Percentiles rank a stretch among this genome's conserved stretches.
Conservation (phyloP, 331 rosid species). For the Phaseolus coccineus region DNA sequence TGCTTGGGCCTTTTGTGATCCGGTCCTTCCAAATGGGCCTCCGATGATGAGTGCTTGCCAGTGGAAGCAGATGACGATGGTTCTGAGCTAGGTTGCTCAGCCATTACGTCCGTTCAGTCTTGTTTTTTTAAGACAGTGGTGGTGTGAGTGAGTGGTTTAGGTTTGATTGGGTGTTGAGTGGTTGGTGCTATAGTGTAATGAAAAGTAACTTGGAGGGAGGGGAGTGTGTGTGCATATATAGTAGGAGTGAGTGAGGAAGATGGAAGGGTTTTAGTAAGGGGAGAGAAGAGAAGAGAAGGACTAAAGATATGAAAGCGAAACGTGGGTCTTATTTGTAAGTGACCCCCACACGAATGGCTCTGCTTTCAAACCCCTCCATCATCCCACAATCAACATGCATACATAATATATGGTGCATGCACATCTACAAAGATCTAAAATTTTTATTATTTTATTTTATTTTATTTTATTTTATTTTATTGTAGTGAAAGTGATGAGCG, state of each 20-base stretch:
- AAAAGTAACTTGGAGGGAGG: background rate
- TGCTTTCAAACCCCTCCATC: slow-evolving; percentile 25
- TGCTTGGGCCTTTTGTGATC: slow-evolving; percentile 52
- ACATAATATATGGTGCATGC: slow-evolving; percentile 28
- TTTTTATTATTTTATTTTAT: no score
- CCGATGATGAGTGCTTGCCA: background rate
- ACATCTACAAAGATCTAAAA: slow-evolving; percentile 26
- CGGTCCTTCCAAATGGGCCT: slow-evolving; percentile 41
- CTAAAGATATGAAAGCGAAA: slow-evolving; percentile 40
- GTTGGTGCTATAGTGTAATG: background rate
- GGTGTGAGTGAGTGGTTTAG: background rate
- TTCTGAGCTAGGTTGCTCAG: slow-evolving; percentile 50
- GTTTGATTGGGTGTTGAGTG: background rate
- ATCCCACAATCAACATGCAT: slow-evolving; percentile 34
- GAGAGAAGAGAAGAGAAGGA: background rate
- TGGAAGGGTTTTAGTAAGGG: slow-evolving; percentile 34
- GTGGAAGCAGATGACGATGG: slow-evolving; percentile 19
- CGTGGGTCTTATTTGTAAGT: slow-evolving; percentile 53
- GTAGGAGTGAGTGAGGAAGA: background rate
- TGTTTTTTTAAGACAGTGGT: background rate
- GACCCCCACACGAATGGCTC: slow-evolving; percentile 62
- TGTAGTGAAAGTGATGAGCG: background rate
- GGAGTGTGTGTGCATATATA: background rate
- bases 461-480: background rate
- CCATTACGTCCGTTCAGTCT: slow-evolving; percentile 33